Conservation (phyloP, 23 red algal genomes). For the Gracilaria domingensis region DNA sequence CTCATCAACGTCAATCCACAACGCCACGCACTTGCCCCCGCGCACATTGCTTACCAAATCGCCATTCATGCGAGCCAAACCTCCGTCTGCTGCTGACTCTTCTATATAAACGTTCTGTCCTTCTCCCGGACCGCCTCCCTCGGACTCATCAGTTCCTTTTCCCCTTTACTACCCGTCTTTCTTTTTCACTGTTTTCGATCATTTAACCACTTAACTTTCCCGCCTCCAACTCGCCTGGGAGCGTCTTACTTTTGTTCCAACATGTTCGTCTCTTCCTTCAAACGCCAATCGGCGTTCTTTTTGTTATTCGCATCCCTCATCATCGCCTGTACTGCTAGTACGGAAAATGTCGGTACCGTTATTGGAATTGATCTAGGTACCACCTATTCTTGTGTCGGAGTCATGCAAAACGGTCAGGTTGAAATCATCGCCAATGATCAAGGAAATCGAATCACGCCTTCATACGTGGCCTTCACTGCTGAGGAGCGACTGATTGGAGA, state of each 20-base stretch:
- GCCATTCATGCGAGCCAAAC: background rate
- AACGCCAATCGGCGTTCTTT: slow-evolving; percentile 6
- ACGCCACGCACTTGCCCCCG: background rate
- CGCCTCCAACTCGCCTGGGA: background rate
- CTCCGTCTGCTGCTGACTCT: background rate
- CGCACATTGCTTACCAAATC: background rate
- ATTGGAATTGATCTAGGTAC: slow-evolving; percentile 99
- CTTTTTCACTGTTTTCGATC: background rate
- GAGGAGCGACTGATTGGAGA: slow-evolving; percentile 97
- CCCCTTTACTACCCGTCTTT: background rate
- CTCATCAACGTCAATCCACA: slow-evolving; percentile 48
- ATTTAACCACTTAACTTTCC: background rate
- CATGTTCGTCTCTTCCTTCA: slow-evolving; percentile 13
- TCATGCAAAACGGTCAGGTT: slow-evolving; percentile 98
- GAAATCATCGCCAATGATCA: slow-evolving; percentile 99
- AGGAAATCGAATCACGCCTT: slow-evolving; percentile 97
- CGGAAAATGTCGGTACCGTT: slow-evolving; percentile 82
- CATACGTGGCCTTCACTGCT: slow-evolving; percentile 94
- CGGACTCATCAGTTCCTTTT: background rate
- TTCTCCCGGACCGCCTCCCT: background rate
- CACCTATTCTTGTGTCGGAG: slow-evolving; percentile 97
- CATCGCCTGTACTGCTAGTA: slow-evolving; percentile 40
- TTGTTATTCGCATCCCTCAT: slow-evolving; percentile 1
- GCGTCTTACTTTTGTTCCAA: background rate
- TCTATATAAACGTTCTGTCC: slow-evolving; percentile 15